These are phyloP conservation scores for Tetrapyrgos nigripes DNA, from an alignment of 1,284 basidiomycete genomes.

Conservation along the genomic window DNA sequence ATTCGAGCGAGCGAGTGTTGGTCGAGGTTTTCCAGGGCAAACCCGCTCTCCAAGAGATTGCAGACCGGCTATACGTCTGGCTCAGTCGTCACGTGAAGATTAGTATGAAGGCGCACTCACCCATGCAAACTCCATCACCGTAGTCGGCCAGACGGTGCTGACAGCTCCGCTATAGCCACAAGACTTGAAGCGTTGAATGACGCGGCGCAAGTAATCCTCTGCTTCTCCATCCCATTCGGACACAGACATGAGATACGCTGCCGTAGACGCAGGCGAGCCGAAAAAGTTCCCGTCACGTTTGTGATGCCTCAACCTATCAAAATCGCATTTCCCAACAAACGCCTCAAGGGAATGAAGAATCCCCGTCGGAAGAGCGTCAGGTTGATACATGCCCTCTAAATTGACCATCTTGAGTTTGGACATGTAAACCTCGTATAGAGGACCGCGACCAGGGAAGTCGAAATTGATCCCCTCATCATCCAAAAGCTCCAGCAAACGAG, in stretches of 20 bases:
- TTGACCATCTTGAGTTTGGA: constrained; percentile 1
- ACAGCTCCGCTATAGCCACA: constrained; percentile 3
- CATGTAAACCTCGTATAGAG: neutral
- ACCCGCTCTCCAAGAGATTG: neutral
- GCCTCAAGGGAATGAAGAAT: constrained; percentile 3
- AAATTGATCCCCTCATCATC: constrained; percentile 1
- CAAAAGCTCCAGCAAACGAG: neutral
- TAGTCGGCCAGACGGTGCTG: constrained; percentile 3
- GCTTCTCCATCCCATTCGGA: constrained; percentile 5
- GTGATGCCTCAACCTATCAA: constrained; percentile 1
- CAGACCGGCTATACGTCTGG: neutral
- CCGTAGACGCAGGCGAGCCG: constrained; percentile 4
- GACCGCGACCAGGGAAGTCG: neutral
- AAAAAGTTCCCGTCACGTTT: constrained; percentile 2
- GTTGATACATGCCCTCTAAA: neutral
- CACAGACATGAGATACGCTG: constrained; percentile 6
- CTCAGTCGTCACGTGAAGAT: neutral
- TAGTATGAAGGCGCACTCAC: neutral
- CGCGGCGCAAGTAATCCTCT: neutral
- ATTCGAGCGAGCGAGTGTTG: neutral
- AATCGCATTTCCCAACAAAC: constrained; percentile 1
- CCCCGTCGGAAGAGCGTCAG: neutral
- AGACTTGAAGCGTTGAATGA: neutral
- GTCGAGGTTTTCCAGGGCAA: neutral
- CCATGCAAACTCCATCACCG: constrained; percentile 4